Conservation (phyloP, 164 flowering plant species). For the Euptelea pleiosperma region DNA sequence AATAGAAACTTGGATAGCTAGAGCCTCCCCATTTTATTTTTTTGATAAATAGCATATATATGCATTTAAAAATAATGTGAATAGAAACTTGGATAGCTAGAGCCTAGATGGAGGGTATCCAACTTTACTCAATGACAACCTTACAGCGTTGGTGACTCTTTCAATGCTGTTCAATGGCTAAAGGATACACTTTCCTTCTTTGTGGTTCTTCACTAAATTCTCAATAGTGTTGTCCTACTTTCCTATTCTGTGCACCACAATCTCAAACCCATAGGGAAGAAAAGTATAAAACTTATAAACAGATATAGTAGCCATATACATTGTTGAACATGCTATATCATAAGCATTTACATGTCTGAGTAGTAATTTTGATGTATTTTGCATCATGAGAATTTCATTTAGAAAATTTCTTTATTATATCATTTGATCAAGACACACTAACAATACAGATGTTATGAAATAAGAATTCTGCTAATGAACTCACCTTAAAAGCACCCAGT, state of each 20-base stretch:
- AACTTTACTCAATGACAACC: too few relatives aligned
- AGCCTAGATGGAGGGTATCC: too few relatives aligned
- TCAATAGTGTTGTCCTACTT: neutral
- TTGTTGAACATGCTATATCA: neutral
- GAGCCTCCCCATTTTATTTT: too few relatives aligned
- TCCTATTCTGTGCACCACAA: too few relatives aligned
- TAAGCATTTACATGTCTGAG: too few relatives aligned
- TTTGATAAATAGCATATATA: too few relatives aligned
- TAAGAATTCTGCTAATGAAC: neutral
- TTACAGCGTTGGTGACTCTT: too few relatives aligned
- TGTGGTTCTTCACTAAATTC: neutral
- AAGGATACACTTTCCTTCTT: neutral
- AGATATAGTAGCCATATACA: neutral
- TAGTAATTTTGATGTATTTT: too few relatives aligned
- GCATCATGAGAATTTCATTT: neutral
- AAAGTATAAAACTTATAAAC: neutral
- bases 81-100: too few relatives aligned
- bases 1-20: too few relatives aligned
- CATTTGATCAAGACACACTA: neutral
- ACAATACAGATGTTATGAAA: neutral
- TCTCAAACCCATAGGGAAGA: neutral
- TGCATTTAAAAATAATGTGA: too few relatives aligned
- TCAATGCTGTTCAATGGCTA: neutral
- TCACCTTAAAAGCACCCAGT: constrained; percentile 81
- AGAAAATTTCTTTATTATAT: neutral